Percentiles rank a stretch among this genome's conserved stretches.
Evolutionary conservation across 1,284 basidiomycete genomes (phyloP).

Genomic region (Rhodotorula sp.): DNA sequence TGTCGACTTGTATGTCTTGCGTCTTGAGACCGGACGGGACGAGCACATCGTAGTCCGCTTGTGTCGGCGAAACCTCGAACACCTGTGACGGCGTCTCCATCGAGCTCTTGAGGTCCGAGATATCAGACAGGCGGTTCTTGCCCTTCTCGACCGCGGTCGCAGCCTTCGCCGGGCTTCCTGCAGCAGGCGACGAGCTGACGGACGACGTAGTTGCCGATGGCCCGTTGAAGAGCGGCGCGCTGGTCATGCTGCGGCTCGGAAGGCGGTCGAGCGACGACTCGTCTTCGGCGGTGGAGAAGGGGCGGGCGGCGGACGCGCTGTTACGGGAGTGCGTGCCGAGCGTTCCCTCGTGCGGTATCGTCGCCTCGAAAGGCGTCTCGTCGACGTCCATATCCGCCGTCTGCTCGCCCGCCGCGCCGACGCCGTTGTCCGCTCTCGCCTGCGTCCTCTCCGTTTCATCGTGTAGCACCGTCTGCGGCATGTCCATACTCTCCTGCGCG

Average conservation of each 20-base stretch:
- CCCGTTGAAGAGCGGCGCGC: constrained; percentile 1
- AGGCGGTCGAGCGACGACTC: not conserved
- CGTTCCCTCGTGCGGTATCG: not conserved
- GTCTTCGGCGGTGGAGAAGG: not conserved
- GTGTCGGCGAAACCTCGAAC: constrained; percentile 15
- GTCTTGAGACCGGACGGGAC: not conserved
- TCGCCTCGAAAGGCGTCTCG: not conserved
- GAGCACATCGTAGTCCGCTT: constrained; percentile 17
- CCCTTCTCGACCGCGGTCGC: not conserved
- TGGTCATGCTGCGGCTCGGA: not conserved
- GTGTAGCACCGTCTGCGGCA: constrained; percentile 9
- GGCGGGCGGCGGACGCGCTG: not conserved
- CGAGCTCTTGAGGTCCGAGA: constrained; percentile 16
- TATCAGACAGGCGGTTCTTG: constrained; percentile 19
- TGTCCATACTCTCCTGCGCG: not conserved
- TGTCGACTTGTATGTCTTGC: constrained; percentile 7
- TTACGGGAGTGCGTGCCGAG: too few relatives aligned
- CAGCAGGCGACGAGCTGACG: not conserved
- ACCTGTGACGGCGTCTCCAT: constrained; percentile 6
- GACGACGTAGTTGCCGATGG: not conserved
- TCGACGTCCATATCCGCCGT: constrained; percentile 20
- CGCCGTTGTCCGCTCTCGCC: not conserved
- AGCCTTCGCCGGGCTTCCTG: not conserved
- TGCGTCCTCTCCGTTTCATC: not conserved
- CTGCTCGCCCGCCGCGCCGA: not conserved